Evolutionary conservation across 257 asterid genomes (phyloP).

Genomic region (Mitragyna speciosa): DNA sequence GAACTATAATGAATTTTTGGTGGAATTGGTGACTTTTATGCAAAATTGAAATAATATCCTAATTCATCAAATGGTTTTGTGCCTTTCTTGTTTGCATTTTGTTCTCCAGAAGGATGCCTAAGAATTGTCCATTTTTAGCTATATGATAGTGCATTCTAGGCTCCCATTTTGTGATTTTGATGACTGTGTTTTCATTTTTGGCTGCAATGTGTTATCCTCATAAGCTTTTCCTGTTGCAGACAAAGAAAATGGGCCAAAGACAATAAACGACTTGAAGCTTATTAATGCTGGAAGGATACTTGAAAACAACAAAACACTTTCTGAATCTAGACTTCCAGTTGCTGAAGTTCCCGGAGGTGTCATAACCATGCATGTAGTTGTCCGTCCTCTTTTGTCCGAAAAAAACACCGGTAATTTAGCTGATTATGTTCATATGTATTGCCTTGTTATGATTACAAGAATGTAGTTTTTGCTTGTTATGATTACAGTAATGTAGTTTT

Average conservation of each 20-base stretch:
- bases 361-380: conserved; percentile 88
- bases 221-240: conserved; percentile 41
- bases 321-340: conserved; percentile 72
- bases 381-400: conserved; percentile 69
- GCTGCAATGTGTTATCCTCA: neutral
- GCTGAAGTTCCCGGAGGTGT: conserved; percentile 86
- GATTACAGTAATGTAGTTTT: neutral
- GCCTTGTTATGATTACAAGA: neutral
- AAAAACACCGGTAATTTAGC: conserved; percentile 58
- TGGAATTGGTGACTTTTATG: neutral
- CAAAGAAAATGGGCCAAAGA: conserved; percentile 73
- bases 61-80: neutral
- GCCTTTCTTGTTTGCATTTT: neutral
- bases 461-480: neutral
- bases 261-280: conserved; percentile 71
- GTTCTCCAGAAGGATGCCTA: neutral
- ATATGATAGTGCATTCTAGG: neutral
- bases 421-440: neutral
- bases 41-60: neutral
- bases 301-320: conserved; percentile 71
- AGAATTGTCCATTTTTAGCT: neutral
- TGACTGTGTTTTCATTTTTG: neutral
- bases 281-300: conserved; percentile 86
- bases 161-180: neutral
- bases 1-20: neutral